Evolutionary conservation across 192 early-diverging fungal genomes (phyloP).

Genomic region (Coemansia sp.): DNA sequence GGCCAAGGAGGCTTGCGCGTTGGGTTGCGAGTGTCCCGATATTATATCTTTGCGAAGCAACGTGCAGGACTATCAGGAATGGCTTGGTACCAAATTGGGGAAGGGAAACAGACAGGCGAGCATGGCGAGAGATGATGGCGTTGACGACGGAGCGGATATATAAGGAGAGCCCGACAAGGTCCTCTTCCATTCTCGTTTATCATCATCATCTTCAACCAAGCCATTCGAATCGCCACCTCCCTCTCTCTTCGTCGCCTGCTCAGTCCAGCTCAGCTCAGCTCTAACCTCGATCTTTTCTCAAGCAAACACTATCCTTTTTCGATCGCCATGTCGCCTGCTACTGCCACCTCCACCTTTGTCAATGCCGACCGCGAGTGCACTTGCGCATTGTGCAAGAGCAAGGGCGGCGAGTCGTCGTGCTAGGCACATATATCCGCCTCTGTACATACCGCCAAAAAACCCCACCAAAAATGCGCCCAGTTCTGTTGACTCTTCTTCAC

Average conservation of each 20-base stretch:
- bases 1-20: slow-evolving; percentile 2
- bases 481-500: neutral
- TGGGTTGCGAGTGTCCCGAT: neutral
- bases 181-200: neutral
- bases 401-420: slow-evolving; percentile 12
- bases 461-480: slow-evolving; percentile 7
- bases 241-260: neutral
- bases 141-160: neutral
- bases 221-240: neutral
- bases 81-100: slow-evolving; percentile 9
- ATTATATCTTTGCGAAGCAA: neutral
- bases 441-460: slow-evolving; percentile 8
- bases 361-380: slow-evolving; percentile 34
- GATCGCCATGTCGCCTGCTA: neutral
- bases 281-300: neutral
- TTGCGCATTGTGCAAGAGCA: slow-evolving; percentile 30
- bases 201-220: neutral
- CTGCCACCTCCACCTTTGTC: neutral
- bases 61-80: neutral
- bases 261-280: neutral
- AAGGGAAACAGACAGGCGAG: neutral
- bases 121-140: neutral
- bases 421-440: neutral
- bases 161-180: slow-evolving; percentile 4
- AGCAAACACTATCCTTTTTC: neutral